These are phyloP conservation scores for Austroboletus novae-zelandiae DNA, from an alignment of 1,284 basidiomycete genomes.

Conservation along the genomic window DNA sequence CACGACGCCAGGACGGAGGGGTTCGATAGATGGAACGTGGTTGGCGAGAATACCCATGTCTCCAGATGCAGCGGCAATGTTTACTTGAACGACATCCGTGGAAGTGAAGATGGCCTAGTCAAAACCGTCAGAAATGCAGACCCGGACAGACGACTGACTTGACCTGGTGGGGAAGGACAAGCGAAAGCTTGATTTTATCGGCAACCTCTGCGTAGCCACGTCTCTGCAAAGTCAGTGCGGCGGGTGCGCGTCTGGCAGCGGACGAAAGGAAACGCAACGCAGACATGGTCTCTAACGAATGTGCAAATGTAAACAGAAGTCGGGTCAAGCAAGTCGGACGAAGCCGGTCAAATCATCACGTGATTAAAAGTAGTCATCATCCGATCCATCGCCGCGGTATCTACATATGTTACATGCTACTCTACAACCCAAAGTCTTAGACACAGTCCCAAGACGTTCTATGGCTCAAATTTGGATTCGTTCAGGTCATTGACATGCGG, in stretches of 20 bases:
- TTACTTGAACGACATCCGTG: conserved; percentile 89
- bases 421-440: too few relatives aligned
- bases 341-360: conserved; percentile 28
- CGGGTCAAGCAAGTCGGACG: conserved; percentile 17
- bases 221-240: conserved; percentile 51
- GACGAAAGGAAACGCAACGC: conserved; percentile 67
- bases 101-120: conserved; percentile 82
- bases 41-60: conserved; percentile 99
- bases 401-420: not conserved
- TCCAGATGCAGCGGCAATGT: conserved; percentile 89
- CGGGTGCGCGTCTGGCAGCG: conserved; percentile 58
- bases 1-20: conserved; percentile 88
- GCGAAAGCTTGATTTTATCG: conserved; percentile 86
- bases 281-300: conserved; percentile 53
- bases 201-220: conserved; percentile 87
- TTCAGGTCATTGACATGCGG: conserved; percentile 24
- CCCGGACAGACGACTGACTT: conserved; percentile 30
- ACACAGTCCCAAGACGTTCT: not conserved
- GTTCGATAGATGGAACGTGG: conserved; percentile 93
- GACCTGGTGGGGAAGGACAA: conserved; percentile 93
- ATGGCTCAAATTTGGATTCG: conserved; percentile 29
- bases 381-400: not conserved
- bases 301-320: not conserved
- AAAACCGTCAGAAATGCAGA: conserved; percentile 11
- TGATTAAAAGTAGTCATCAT: conserved; percentile 13